These are phyloP conservation scores for Aspergillus bridgeri DNA, from an alignment of 495 filamentous ascomycete genomes.

Conservation along the genomic window DNA sequence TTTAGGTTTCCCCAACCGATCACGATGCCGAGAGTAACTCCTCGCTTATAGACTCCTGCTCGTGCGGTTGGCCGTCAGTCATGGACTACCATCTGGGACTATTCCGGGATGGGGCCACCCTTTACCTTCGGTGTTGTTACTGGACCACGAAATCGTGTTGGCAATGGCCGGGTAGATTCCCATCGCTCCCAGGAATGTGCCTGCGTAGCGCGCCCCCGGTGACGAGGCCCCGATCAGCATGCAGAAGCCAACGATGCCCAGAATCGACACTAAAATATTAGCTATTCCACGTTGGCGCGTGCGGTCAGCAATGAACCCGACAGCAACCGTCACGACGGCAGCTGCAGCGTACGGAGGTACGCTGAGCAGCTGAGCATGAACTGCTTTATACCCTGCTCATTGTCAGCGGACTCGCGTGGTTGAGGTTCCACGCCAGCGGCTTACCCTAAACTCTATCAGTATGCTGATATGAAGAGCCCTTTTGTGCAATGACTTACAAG, in stretches of 20 bases:
- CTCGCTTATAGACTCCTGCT: constrained; percentile 79
- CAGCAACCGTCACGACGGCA: constrained; percentile 66
- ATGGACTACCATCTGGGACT: background rate
- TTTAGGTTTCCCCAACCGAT: constrained; percentile 95
- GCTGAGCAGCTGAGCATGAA: constrained; percentile 73
- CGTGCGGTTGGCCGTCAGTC: background rate
- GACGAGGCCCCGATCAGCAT: constrained; percentile 66
- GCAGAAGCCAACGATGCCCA: constrained; percentile 74
- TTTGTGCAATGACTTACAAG: constrained; percentile 29
- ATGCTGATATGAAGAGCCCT: constrained; percentile 17
- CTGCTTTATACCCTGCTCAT: constrained; percentile 59
- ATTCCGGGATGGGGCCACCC: background rate
- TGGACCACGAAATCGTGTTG: constrained; percentile 87
- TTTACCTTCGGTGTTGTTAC: constrained; percentile 79
- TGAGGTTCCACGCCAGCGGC: background rate
- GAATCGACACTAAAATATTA: constrained; percentile 67
- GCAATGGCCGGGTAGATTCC: constrained; percentile 91
- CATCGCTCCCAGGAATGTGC: constrained; percentile 78
- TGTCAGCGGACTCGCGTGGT: background rate
- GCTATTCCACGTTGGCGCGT: constrained; percentile 74
- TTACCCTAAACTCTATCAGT: constrained; percentile 25
- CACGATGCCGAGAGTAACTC: constrained; percentile 79
- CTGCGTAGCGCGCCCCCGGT: constrained; percentile 71
- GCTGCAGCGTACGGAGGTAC: constrained; percentile 90
- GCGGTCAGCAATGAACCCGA: constrained; percentile 78